Conservation (phyloP, 78 protist genomes). For the Tieghemostelium lacteum region DNA sequence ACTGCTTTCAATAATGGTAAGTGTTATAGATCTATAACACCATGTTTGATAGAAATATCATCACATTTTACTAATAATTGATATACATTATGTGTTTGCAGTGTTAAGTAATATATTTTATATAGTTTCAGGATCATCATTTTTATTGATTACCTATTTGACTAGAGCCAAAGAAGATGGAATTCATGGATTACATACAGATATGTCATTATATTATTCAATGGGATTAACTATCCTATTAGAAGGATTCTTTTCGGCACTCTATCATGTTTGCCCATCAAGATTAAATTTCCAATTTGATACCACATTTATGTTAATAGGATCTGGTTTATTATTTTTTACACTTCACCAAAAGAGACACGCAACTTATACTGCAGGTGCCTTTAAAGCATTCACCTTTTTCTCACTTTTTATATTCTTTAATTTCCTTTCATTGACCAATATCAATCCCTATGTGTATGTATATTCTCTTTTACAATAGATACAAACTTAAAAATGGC, state of each 20-base stretch:
- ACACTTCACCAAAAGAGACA: constrained; percentile 79
- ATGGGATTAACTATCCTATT: constrained; percentile 49
- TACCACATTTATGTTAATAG: constrained; percentile 80
- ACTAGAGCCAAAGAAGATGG: constrained; percentile 44
- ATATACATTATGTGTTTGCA: neutral
- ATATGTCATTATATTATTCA: constrained; percentile 73
- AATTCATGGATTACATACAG: constrained; percentile 63
- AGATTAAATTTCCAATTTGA: constrained; percentile 82
- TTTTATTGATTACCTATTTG: constrained; percentile 39
- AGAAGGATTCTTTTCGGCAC: constrained; percentile 76
- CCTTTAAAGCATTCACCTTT: constrained; percentile 69
- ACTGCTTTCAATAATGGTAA: constrained; percentile 75
- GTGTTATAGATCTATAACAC: neutral
- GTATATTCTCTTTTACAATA: neutral
- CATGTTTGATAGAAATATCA: neutral
- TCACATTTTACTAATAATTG: neutral
- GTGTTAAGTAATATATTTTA: constrained; percentile 72
- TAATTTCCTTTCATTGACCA: constrained; percentile 42
- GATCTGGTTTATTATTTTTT: constrained; percentile 71
- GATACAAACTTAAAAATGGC: neutral
- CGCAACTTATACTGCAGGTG: constrained; percentile 76
- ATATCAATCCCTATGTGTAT: constrained; percentile 59
- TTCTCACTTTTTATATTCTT: constrained; percentile 69
- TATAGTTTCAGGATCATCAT: constrained; percentile 63
- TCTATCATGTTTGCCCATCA: constrained; percentile 83